A percentile compares a stretch with the other conserved stretches of the same genome.
These are phyloP conservation scores for Russula ochroleuca DNA, from an alignment of 768 basidiomycete genomes.

Conservation along the genomic window DNA sequence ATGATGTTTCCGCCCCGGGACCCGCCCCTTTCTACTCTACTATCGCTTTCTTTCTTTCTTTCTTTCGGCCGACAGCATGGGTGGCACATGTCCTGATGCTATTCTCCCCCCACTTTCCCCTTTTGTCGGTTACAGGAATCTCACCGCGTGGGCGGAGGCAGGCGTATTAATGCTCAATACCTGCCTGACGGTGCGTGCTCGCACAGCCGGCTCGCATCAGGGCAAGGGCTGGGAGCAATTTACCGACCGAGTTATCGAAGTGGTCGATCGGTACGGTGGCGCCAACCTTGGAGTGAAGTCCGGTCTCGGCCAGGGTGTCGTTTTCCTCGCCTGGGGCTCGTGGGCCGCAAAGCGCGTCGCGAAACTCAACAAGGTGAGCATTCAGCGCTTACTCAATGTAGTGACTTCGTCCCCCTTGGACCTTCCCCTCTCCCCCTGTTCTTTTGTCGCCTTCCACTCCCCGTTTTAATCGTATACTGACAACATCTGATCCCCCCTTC, in stretches of 20 bases:
- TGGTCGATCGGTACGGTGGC: slow-evolving; percentile 72
- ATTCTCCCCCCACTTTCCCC: not conserved
- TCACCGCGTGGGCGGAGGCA: slow-evolving; percentile 74
- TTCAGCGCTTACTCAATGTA: not conserved
- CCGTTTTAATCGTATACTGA: slow-evolving; percentile 1
- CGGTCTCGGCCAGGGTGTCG: slow-evolving; percentile 67
- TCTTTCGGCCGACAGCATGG: not conserved
- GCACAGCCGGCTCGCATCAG: slow-evolving; percentile 73
- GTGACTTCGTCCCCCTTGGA: not conserved
- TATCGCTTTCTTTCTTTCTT: not conserved
- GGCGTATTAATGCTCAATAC: slow-evolving; percentile 92
- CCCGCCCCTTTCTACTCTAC: not conserved
- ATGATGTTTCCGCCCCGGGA: not conserved
- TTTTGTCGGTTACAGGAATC: slow-evolving; percentile 51
- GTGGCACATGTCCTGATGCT: slow-evolving; percentile 4
- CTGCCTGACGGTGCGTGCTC: slow-evolving; percentile 81
- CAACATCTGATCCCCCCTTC: not conserved
- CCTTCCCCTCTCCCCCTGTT: not conserved
- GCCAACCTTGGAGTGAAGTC: slow-evolving; percentile 51
- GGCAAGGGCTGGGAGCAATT: slow-evolving; percentile 89
- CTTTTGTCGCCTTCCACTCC: not conserved
- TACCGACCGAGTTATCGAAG: slow-evolving; percentile 75
- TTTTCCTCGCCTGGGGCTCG: slow-evolving; percentile 89
- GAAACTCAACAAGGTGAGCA: slow-evolving; percentile 64
- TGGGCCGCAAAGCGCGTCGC: slow-evolving; percentile 81